These are phyloP conservation scores for Bremia lactucae DNA, from an alignment of 352 stramenopile species.

Conservation along the genomic window DNA sequence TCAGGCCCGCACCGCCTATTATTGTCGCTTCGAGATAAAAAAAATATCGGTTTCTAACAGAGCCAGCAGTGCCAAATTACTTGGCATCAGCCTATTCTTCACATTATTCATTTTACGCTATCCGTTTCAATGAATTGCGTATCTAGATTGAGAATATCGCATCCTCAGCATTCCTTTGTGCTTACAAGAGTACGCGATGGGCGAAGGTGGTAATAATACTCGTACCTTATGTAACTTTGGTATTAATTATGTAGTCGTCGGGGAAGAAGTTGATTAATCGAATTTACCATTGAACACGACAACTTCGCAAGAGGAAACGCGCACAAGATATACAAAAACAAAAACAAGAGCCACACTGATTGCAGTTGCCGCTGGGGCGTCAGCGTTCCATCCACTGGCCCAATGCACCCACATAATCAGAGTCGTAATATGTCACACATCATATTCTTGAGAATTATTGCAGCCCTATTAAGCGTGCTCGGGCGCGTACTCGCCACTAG, in stretches of 20 bases:
- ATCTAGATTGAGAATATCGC: too few relatives aligned
- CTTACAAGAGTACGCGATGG: too few relatives aligned
- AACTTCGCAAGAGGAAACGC: slow-evolving; percentile 17
- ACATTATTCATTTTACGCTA: too few relatives aligned
- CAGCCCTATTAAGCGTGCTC: slow-evolving; percentile 13
- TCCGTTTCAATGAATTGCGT: too few relatives aligned
- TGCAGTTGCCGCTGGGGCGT: background rate
- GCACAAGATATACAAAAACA: slow-evolving; percentile 18
- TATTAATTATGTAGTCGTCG: slow-evolving; percentile 6
- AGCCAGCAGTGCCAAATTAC: too few relatives aligned
- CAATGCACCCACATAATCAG: slow-evolving; percentile 2
- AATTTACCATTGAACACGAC: slow-evolving; percentile 20
- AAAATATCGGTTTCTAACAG: too few relatives aligned
- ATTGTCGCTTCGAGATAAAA: too few relatives aligned
- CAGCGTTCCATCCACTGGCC: slow-evolving; percentile 20
- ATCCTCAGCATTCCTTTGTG: too few relatives aligned
- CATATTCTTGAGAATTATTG: slow-evolving; percentile 17
- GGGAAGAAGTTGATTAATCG: slow-evolving; percentile 19
- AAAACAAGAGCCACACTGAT: slow-evolving; percentile 13
- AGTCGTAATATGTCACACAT: slow-evolving; percentile 15
- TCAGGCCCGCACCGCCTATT: too few relatives aligned
- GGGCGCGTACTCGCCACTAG: slow-evolving; percentile 5
- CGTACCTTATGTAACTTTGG: too few relatives aligned
- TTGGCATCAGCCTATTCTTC: too few relatives aligned
- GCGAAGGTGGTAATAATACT: too few relatives aligned